Evolutionary conservation across 805 yeast species (phyloP).

Genomic region (Yamadazyma insecticola): DNA sequence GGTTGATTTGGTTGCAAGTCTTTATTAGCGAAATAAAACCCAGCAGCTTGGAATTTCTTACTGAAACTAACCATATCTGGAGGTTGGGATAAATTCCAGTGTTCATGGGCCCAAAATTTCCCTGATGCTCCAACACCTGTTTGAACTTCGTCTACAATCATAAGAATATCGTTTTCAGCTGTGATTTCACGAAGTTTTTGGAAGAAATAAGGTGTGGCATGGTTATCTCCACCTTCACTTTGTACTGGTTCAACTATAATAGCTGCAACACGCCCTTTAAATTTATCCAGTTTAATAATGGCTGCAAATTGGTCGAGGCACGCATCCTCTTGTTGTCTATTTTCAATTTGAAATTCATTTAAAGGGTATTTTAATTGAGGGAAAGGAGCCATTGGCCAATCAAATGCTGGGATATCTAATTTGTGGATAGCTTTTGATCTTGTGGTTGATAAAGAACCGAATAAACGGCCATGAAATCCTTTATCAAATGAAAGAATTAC

Average conservation of each 20-base stretch:
- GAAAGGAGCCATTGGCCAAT: slow-evolving; percentile 54
- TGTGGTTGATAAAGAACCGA: slow-evolving; percentile 53
- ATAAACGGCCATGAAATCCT: slow-evolving; percentile 55
- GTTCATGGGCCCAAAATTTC: slow-evolving; percentile 83
- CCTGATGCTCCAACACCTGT: slow-evolving; percentile 91
- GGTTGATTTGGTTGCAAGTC: slow-evolving; percentile 56
- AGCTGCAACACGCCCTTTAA: slow-evolving; percentile 47
- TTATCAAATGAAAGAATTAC: slow-evolving; percentile 50
- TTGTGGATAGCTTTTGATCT: slow-evolving; percentile 55
- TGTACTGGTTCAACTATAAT: slow-evolving; percentile 62
- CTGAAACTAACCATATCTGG: slow-evolving; percentile 86
- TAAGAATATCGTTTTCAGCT: slow-evolving; percentile 59
- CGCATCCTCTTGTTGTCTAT: slow-evolving; percentile 43
- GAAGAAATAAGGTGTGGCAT: slow-evolving; percentile 72
- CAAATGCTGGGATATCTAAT: slow-evolving; percentile 55
- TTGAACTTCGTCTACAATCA: slow-evolving; percentile 84
- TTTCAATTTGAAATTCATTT: slow-evolving; percentile 31
- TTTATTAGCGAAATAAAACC: slow-evolving; percentile 60
- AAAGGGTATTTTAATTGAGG: slow-evolving; percentile 40
- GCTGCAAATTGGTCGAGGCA: slow-evolving; percentile 43
- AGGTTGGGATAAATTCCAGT: slow-evolving; percentile 67
- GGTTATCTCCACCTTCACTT: slow-evolving; percentile 91
- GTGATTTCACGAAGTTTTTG: slow-evolving; percentile 79
- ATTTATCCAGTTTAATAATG: slow-evolving; percentile 29
- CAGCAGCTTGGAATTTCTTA: slow-evolving; percentile 81